These are phyloP conservation scores for Phylloporus arenicola DNA, from an alignment of 768 basidiomycete genomes.

Conservation along the genomic window DNA sequence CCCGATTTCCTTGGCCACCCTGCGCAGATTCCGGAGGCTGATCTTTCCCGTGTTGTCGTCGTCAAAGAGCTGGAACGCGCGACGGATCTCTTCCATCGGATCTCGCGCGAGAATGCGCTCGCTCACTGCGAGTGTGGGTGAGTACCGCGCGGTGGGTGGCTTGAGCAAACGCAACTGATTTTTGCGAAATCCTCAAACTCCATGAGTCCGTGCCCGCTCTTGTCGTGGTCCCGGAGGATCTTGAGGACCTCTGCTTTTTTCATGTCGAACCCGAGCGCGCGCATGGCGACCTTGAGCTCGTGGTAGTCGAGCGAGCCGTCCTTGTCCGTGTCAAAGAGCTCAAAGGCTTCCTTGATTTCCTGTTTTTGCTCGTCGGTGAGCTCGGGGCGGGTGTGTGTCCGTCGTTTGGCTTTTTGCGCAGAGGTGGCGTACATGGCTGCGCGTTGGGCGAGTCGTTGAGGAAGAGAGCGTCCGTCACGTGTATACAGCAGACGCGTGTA, in stretches of 20 bases:
- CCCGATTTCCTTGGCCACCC: conserved; percentile 96
- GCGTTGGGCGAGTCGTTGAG: neutral
- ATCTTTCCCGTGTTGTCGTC: conserved; percentile 96
- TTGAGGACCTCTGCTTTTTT: conserved; percentile 99
- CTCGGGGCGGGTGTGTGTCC: conserved; percentile 73
- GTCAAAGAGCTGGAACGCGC: conserved; percentile 96
- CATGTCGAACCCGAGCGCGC: conserved; percentile 94
- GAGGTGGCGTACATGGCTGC: conserved; percentile 53
- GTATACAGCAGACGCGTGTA: conserved; percentile 22
- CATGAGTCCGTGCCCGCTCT: conserved; percentile 77
- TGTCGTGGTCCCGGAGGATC: conserved; percentile 85
- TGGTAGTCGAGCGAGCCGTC: conserved; percentile 96
- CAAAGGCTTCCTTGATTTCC: conserved; percentile 98
- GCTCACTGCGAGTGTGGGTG: conserved; percentile 62
- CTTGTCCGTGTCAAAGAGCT: conserved; percentile 98
- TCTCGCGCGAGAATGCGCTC: conserved; percentile 90
- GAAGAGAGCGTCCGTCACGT: conserved; percentile 21
- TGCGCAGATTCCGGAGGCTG: conserved; percentile 78
- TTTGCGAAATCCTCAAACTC: conserved; percentile 90
- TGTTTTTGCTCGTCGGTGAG: conserved; percentile 86
- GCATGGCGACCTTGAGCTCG: conserved; percentile 98
- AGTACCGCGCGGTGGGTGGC: neutral
- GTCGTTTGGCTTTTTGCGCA: conserved; percentile 68
- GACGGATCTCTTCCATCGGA: conserved; percentile 92
- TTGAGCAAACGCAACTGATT: conserved; percentile 56